A percentile compares a stretch with the other conserved stretches of the same genome.
Conservation (phyloP, 208 protist species). For the Endotrypanum monterogeii region DNA sequence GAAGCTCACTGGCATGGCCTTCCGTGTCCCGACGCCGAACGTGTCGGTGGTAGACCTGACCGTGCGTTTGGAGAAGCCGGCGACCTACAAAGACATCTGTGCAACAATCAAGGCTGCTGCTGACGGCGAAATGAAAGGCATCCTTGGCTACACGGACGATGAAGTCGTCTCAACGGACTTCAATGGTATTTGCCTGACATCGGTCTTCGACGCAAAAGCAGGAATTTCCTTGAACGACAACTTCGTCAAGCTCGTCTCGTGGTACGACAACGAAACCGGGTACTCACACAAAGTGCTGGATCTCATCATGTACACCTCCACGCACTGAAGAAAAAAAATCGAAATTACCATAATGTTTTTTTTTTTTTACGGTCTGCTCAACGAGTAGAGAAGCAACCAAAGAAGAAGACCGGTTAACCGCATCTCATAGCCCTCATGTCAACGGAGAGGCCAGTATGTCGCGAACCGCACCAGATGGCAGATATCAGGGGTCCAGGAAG, state of each 20-base stretch:
- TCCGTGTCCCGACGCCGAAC: constrained; percentile 98
- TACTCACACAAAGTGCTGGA: constrained; percentile 99
- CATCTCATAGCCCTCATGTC: not conserved
- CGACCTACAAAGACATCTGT: constrained; percentile 97
- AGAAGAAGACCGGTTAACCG: not conserved
- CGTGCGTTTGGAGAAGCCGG: constrained; percentile 84
- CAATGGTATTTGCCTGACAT: constrained; percentile 93
- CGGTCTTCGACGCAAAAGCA: constrained; percentile 98
- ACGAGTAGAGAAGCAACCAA: not conserved
- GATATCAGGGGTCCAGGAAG: too few relatives aligned
- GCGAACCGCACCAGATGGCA: too few relatives aligned
- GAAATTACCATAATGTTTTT: not conserved
- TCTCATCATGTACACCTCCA: constrained; percentile 88
- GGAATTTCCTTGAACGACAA: constrained; percentile 94
- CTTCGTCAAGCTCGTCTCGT: constrained; percentile 99
- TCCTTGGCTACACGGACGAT: constrained; percentile 98
- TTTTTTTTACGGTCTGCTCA: not conserved
- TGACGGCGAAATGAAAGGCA: constrained; percentile 94
- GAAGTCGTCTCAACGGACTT: constrained; percentile 99
- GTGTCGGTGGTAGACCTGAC: constrained; percentile 99
- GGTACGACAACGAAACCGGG: constrained; percentile 99
- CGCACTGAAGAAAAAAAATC: too few relatives aligned
- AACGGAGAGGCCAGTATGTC: not conserved
- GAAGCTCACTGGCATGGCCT: constrained; percentile 97
- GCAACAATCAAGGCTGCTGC: constrained; percentile 92